These are phyloP conservation scores for Parietichytrium sp. DNA, from an alignment of 108 stramenopile species.

Conservation along the genomic window DNA sequence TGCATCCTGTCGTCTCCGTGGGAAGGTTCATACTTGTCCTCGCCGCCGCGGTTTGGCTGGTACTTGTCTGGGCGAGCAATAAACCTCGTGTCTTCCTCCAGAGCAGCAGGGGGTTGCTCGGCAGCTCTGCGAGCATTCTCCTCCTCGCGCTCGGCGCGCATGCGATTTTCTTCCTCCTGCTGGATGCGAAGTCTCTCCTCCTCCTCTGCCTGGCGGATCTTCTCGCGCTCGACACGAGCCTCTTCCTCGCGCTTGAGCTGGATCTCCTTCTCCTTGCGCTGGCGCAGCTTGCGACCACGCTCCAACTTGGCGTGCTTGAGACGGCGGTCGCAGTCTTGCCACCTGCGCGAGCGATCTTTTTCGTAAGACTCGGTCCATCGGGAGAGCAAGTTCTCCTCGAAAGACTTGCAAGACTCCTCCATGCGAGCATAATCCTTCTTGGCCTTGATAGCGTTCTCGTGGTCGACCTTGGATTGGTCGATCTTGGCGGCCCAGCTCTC, in stretches of 20 bases:
- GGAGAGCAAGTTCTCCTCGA: not conserved
- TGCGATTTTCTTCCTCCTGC: conserved; percentile 11
- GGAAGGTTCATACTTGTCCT: no score
- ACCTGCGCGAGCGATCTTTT: not conserved
- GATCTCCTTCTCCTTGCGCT: conserved; percentile 13
- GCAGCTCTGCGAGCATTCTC: not conserved
- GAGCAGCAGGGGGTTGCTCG: not conserved
- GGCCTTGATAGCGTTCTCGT: conserved; percentile 66
- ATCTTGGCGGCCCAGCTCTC: conserved; percentile 44
- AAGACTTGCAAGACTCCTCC: conserved; percentile 4
- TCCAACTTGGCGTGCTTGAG: conserved; percentile 38
- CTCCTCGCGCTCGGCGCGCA: conserved; percentile 28
- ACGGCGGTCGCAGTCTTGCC: conserved; percentile 23
- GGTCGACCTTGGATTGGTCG: conserved; percentile 71
- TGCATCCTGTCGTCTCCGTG: no score
- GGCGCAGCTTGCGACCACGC: conserved; percentile 21
- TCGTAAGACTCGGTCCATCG: conserved; percentile 35
- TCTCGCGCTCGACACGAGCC: conserved; percentile 34
- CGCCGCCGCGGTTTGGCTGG: no score
- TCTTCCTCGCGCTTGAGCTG: not conserved
- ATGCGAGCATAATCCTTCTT: conserved; percentile 63
- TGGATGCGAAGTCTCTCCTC: conserved; percentile 24
- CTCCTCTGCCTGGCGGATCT: not conserved
- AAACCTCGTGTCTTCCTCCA: no score
- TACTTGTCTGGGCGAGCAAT: no score